Evolutionary conservation across 2,329 filamentous ascomycete genomes (phyloP).

Genomic region (Pseudogymnoascus pannorum): DNA sequence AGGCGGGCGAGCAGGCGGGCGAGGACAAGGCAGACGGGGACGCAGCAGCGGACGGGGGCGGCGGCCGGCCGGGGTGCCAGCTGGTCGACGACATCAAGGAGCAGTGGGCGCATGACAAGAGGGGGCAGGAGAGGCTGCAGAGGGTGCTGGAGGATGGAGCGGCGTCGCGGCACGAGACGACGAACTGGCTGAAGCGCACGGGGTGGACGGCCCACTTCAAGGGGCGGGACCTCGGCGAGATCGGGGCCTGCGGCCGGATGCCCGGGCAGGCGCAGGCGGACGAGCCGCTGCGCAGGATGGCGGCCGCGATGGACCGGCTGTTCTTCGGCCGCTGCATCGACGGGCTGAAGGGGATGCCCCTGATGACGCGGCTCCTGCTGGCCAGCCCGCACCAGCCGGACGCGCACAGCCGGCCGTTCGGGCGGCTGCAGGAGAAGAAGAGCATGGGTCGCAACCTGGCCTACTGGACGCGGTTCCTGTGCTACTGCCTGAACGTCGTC

Average conservation of each 20-base stretch:
- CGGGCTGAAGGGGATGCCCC: neutral
- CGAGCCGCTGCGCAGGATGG: neutral
- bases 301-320: neutral
- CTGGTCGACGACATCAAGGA: neutral
- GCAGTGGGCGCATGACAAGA: neutral
- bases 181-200: neutral
- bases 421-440: neutral
- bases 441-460: neutral
- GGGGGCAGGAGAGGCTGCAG: neutral
- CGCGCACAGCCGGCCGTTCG: neutral
- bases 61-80: neutral
- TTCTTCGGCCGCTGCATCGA: neutral
- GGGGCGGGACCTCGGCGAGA: neutral
- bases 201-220: neutral
- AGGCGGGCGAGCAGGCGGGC: too few relatives aligned
- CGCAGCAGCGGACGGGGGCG: too few relatives aligned
- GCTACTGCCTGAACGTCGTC: neutral
- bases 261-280: neutral
- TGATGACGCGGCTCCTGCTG: neutral
- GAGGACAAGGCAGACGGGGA: neutral
- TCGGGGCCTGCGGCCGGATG: neutral
- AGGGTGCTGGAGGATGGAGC: neutral
- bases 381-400: neutral
- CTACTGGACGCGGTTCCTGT: neutral
- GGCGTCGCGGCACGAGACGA: neutral